These are phyloP conservation scores for Colletotrichum tamarilloi DNA, from an alignment of 2,329 filamentous ascomycete genomes.

Conservation along the genomic window DNA sequence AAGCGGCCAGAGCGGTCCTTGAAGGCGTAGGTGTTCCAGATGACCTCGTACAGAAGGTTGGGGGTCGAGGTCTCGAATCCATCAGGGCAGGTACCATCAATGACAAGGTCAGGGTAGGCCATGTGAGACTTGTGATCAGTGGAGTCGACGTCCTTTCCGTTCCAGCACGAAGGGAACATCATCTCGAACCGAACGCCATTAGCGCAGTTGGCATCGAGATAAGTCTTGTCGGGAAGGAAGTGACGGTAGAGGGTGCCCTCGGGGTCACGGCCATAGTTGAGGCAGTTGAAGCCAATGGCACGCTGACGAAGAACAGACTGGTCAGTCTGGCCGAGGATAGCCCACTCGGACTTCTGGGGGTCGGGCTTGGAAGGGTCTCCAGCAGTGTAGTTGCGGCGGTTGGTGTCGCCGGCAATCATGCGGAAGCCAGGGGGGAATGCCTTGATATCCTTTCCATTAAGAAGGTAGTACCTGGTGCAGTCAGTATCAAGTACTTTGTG, in stretches of 20 bases:
- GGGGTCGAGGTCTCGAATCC: slow-evolving; percentile 76
- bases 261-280: slow-evolving; percentile 77
- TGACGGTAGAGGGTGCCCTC: slow-evolving; percentile 86
- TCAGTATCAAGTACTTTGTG: slow-evolving; percentile 3
- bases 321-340: slow-evolving; percentile 66
- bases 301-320: slow-evolving; percentile 81
- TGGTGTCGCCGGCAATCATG: slow-evolving; percentile 83
- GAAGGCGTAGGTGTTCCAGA: slow-evolving; percentile 80
- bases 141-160: slow-evolving; percentile 72
- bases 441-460: slow-evolving; percentile 71
- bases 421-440: slow-evolving; percentile 83
- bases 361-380: slow-evolving; percentile 74
- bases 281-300: slow-evolving; percentile 93
- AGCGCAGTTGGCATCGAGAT: slow-evolving; percentile 82
- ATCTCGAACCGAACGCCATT: slow-evolving; percentile 86
- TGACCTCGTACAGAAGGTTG: slow-evolving; percentile 86
- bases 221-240: slow-evolving; percentile 81
- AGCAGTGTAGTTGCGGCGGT: slow-evolving; percentile 75
- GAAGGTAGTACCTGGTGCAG: slow-evolving; percentile 80
- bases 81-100: slow-evolving; percentile 79
- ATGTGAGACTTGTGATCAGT: slow-evolving; percentile 73
- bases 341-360: slow-evolving; percentile 77
- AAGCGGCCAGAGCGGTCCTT: slow-evolving; percentile 73
- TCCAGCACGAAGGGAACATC: slow-evolving; percentile 92
- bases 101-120: slow-evolving; percentile 81